These are phyloP conservation scores for Globisporangium paroecandrum DNA, from an alignment of 352 stramenopile species.

Conservation along the genomic window DNA sequence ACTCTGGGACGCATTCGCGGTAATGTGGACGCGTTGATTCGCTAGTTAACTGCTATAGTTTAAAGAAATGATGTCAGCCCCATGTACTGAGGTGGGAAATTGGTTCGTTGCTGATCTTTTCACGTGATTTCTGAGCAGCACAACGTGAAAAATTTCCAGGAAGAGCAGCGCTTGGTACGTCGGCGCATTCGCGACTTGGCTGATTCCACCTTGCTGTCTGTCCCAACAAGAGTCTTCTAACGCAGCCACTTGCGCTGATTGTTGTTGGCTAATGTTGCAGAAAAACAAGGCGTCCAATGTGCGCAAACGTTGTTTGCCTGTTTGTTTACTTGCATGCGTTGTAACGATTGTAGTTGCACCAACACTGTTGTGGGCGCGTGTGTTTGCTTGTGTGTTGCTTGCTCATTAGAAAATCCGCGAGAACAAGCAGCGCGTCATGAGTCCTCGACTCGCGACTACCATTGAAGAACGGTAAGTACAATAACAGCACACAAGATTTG, in stretches of 20 bases:
- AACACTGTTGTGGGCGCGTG: neutral
- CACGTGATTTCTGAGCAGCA: constrained; percentile 18
- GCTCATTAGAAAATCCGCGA: constrained; percentile 52
- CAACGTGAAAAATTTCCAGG: constrained; percentile 15
- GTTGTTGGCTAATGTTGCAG: constrained; percentile 11
- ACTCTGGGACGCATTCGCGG: constrained; percentile 54
- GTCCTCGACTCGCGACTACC: constrained; percentile 20
- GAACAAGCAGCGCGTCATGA: constrained; percentile 44
- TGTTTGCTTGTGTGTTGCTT: neutral
- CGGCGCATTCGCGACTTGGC: neutral
- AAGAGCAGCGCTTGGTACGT: constrained; percentile 17
- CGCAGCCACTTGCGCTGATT: neutral
- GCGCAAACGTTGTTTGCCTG: neutral
- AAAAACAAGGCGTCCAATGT: constrained; percentile 40
- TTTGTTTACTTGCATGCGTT: neutral
- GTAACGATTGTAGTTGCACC: neutral
- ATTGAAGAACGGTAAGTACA: constrained; percentile 25
- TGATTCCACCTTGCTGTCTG: neutral
- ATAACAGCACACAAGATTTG: neutral
- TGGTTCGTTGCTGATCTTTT: neutral
- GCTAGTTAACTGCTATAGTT: neutral
- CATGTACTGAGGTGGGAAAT: neutral
- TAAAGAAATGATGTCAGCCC: neutral
- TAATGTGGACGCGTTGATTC: constrained; percentile 1
- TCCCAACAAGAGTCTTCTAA: neutral